These are phyloP conservation scores for Camellia lanceoleosa DNA, from an alignment of 148 eudicot species.

Conservation along the genomic window DNA sequence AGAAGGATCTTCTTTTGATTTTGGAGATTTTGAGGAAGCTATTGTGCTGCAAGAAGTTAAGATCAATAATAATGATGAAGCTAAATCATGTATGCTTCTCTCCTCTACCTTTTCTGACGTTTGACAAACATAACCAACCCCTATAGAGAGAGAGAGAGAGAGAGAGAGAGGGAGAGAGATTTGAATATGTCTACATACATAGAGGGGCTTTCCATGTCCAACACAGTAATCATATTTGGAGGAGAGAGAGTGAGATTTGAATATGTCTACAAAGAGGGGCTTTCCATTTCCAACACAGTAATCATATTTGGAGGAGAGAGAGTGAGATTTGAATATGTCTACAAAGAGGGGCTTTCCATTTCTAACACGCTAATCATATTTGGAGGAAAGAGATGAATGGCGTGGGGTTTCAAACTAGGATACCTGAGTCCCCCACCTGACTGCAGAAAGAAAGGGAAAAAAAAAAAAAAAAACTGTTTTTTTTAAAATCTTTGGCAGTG, in stretches of 20 bases:
- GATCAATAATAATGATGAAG: constrained; percentile 60
- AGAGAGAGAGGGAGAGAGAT: constrained; percentile 11
- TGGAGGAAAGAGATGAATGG: constrained; percentile 43
- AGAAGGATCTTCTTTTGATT: constrained; percentile 87
- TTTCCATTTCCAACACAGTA: constrained; percentile 52
- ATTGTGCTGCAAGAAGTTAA: constrained; percentile 74
- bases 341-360: constrained; percentile 39
- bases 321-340: constrained; percentile 37
- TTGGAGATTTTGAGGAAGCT: constrained; percentile 95
- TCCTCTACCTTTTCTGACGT: constrained; percentile 37
- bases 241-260: constrained; percentile 27
- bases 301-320: constrained; percentile 43
- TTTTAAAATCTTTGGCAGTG: constrained; percentile 9
- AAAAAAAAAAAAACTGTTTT: constrained; percentile 25
- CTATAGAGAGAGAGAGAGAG: constrained; percentile 23
- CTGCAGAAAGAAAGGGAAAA: constrained; percentile 24
- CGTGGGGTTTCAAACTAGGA: constrained; percentile 74
- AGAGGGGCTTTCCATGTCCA: constrained; percentile 41
- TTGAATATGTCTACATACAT: constrained; percentile 42
- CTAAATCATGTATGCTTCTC: constrained; percentile 53
- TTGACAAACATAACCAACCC: constrained; percentile 40
- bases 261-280: constrained; percentile 29
- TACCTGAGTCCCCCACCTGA: constrained; percentile 42
- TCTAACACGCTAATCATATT: constrained; percentile 54
- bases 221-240: constrained; percentile 51